These are phyloP conservation scores for Vaccinium corymbosum DNA, from an alignment of 148 eudicot genomes.

Conservation along the genomic window DNA sequence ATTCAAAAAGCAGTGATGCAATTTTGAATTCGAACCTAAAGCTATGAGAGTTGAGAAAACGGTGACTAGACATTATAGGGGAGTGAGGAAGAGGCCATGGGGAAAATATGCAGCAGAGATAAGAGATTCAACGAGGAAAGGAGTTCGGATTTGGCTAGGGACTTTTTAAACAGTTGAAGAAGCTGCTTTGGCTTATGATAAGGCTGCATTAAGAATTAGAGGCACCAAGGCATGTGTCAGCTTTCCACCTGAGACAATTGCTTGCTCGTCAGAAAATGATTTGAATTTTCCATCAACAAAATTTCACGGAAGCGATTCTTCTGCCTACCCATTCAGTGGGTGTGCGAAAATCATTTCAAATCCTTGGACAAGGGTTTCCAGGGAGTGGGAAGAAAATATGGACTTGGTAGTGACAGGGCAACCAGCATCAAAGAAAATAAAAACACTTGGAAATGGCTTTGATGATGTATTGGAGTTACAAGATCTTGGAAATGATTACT, in stretches of 20 bases:
- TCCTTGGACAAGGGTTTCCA: conserved; percentile 27
- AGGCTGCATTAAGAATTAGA: conserved; percentile 72
- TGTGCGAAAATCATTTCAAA: background rate
- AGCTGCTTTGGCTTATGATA: conserved; percentile 88
- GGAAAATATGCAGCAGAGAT: conserved; percentile 84
- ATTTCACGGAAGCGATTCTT: background rate
- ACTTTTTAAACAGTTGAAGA: conserved; percentile 76
- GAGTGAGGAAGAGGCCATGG: conserved; percentile 86
- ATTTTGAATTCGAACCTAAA: background rate
- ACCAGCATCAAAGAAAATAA: too few relatives aligned
- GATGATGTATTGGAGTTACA: conserved; percentile 53
- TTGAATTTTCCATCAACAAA: background rate
- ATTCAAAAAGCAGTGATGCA: background rate
- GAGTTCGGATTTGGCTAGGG: conserved; percentile 77
- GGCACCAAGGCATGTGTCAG: conserved; percentile 63
- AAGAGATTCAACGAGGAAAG: conserved; percentile 71
- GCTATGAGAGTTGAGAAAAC: conserved; percentile 18
- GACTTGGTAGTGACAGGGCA: background rate
- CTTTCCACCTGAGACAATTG: conserved; percentile 39
- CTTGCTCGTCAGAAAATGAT: background rate
- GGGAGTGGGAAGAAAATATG: conserved; percentile 26
- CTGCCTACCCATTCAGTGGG: background rate
- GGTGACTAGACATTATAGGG: conserved; percentile 50
- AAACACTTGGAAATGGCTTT: too few relatives aligned
- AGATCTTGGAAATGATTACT: conserved; percentile 63